Evolutionary conservation across 2,329 filamentous ascomycete species (phyloP).

Genomic region (Pseudocercospora fuligena): DNA sequence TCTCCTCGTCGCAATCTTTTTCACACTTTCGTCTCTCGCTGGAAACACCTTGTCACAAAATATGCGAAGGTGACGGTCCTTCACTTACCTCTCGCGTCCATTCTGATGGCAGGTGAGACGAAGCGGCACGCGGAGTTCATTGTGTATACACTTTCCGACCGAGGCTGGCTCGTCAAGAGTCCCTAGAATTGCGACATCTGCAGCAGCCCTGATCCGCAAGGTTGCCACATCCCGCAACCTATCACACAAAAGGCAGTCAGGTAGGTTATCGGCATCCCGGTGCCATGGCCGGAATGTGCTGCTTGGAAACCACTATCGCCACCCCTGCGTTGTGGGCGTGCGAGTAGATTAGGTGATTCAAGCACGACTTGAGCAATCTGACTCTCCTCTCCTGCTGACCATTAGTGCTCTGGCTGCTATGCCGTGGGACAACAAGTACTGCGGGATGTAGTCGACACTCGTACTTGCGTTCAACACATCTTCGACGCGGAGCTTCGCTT

Average conservation of each 20-base stretch:
- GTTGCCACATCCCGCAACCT: background rate
- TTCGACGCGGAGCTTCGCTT: background rate
- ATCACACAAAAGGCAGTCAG: background rate
- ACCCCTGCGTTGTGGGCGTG: background rate
- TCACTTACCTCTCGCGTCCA: background rate
- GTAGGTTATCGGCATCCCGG: background rate
- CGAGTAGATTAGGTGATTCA: conserved; percentile 18
- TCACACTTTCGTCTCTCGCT: too few relatives aligned
- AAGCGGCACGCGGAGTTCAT: background rate
- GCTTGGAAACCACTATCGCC: background rate
- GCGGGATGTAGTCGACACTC: conserved; percentile 12
- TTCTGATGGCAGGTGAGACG: background rate
- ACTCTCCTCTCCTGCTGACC: conserved; percentile 8
- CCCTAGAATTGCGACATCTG: conserved; percentile 9
- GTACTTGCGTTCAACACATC: background rate
- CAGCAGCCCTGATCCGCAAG: background rate
- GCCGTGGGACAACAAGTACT: background rate
- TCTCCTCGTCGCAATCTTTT: too few relatives aligned
- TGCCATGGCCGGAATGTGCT: background rate
- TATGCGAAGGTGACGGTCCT: background rate
- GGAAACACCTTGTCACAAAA: too few relatives aligned
- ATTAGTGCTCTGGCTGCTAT: background rate
- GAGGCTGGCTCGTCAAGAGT: conserved; percentile 7
- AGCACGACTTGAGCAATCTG: conserved; percentile 17
- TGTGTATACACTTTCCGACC: background rate